Base-by-base conservation (phyloP, 2,329 filamentous ascomycete species). In the Pestalotiopsis sp. region DNA sequence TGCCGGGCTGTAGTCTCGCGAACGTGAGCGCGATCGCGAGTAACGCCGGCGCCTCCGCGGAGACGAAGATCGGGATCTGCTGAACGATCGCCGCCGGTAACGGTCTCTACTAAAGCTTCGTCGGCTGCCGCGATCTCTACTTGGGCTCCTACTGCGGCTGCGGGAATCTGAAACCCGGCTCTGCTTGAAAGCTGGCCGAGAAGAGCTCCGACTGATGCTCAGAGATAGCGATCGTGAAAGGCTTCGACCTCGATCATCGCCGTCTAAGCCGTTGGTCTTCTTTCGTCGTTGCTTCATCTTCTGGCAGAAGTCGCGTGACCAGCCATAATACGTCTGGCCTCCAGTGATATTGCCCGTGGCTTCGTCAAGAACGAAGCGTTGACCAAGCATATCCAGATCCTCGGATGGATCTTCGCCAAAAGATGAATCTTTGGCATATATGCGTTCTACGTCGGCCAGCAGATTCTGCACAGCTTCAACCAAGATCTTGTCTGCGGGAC, bases 241-340 rank as follows among this genome's bases (percentile, higher is more conserved):
- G 4, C 78, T 79, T 30, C 79, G 76, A 4, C 72, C 70, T 17
- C 74, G 73, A 58, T 62, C 69, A 4, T 71, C 72, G n/a, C 71
- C 69, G 4, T 69, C 71, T 4, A 69, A 66, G 14, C 38, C 71
- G 62, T 68, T 72, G 13, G 72, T 72, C 66, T 79, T 82, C 58
- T 76, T 81, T 35, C 76, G 79, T 48, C 86, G 83, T 64, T 83
- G 81, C 79, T 91, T 93, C 91, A 96, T 96, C 75, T 91, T 92
- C 71, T 93, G 85, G 76, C 93, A 97, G 72, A 97, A 96, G 1
- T 83, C 83, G 52, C 88, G 86, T 4, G 93, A 95, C 94, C 94
- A 97, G 69, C 94, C 94, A 76, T 97, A 97, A 77, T 97, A 97
- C 0, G 92, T 93, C 70, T 93, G 90, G 1, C 90, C 90, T 6